phyloP scores from a whole-genome alignment of 1,284 basidiomycete species.

The Ustilago hordei region DNA sequence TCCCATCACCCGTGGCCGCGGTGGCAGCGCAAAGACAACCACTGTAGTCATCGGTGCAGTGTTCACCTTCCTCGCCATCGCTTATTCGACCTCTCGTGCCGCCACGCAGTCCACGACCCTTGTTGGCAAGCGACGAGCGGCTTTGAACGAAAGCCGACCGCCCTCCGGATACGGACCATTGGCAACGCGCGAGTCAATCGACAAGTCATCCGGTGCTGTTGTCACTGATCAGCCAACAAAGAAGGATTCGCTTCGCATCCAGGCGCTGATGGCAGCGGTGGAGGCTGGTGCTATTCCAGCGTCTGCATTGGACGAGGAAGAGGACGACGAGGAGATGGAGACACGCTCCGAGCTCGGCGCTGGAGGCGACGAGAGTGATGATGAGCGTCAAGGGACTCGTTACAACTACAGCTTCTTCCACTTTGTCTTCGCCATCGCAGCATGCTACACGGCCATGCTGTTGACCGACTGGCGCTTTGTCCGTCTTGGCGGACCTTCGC shows the following conservation, averaged over 20 bases:
- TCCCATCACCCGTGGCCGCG: constrained; percentile 78
- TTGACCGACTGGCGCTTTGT: constrained; percentile 86
- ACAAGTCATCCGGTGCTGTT: constrained; percentile 73
- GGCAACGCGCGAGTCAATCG: constrained; percentile 50
- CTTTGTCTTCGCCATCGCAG: constrained; percentile 92
- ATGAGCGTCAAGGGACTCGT: constrained; percentile 94
- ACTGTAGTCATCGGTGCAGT: constrained; percentile 90
- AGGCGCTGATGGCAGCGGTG: constrained; percentile 93
- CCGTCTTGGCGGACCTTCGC: constrained; percentile 50
- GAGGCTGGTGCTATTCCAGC: constrained; percentile 95
- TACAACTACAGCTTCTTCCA: constrained; percentile 99
- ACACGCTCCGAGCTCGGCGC: constrained; percentile 73
- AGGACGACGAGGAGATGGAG: constrained; percentile 79
- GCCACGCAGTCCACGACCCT: constrained; percentile 93
- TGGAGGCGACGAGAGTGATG: constrained; percentile 84
- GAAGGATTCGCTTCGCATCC: constrained; percentile 89
- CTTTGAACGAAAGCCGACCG: constrained; percentile 69
- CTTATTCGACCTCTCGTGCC: constrained; percentile 94
- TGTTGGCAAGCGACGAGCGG: constrained; percentile 79
- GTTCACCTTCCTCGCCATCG: constrained; percentile 97
- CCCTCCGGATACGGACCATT: constrained; percentile 63
- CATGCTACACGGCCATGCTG: constrained; percentile 99
- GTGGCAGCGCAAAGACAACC: constrained; percentile 81
- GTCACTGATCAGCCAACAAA: constrained; percentile 83
- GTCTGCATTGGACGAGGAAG: constrained; percentile 84